phyloP scores from a whole-genome alignment of 1,139 yeast species.

The Hemisphaericaspora subhashii region DNA sequence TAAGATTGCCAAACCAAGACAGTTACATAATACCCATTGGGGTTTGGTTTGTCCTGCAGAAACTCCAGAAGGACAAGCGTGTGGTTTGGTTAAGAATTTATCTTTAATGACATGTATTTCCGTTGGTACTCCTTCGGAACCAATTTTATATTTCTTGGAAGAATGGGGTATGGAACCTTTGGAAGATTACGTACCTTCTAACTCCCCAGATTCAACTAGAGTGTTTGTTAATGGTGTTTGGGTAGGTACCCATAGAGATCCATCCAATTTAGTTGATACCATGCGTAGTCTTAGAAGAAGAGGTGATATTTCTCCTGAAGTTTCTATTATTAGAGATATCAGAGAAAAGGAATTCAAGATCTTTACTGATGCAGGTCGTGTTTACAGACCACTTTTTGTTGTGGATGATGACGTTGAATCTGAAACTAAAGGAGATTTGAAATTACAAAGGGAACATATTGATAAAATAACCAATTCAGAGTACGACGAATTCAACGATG shows the following conservation, averaged over 20 bases:
- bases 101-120: conserved; percentile 97
- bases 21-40: conserved; percentile 98
- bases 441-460: conserved; percentile 81
- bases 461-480: conserved; percentile 67
- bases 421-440: conserved; percentile 75
- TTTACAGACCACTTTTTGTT: conserved; percentile 88
- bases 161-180: conserved; percentile 99
- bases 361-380: conserved; percentile 98
- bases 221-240: conserved; percentile 98
- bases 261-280: conserved; percentile 85
- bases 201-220: conserved; percentile 88
- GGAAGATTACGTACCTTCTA: conserved; percentile 93
- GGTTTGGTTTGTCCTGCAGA: conserved; percentile 99
- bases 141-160: conserved; percentile 87
- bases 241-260: conserved; percentile 98
- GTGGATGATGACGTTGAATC: conserved; percentile 84
- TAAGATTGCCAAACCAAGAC: conserved; percentile 97
- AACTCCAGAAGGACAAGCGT: conserved; percentile 99
- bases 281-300: conserved; percentile 90
- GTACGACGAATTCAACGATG: conserved; percentile 57
- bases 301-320: conserved; percentile 96
- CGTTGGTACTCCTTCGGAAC: conserved; percentile 97
- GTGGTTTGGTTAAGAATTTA: conserved; percentile 96
- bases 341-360: conserved; percentile 94
- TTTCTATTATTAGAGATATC: conserved; percentile 93